A percentile compares a stretch with the other conserved stretches of the same genome.
These are phyloP conservation scores for Pharus latifolius DNA, from an alignment of 176 grass and related monocot species.

Conservation along the genomic window DNA sequence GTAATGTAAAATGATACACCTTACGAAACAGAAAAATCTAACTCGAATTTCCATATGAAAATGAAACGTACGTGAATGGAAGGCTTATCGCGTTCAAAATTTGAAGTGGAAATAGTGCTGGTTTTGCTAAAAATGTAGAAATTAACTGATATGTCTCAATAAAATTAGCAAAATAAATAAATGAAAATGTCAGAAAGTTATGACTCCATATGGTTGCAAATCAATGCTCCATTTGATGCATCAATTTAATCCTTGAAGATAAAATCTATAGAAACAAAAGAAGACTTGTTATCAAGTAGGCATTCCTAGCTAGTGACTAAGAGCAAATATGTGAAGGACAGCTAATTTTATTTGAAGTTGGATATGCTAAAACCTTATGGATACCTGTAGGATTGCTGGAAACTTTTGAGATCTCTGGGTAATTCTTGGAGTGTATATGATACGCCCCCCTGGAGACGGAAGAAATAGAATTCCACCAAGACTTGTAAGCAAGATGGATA, in stretches of 20 bases:
- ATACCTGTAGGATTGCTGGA: not conserved
- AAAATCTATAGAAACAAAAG: not conserved
- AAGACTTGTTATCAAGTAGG: too few relatives aligned
- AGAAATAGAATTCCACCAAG: too few relatives aligned
- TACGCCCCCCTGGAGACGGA: not conserved
- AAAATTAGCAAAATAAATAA: too few relatives aligned
- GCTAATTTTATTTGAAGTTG: not conserved
- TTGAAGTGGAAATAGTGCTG: too few relatives aligned
- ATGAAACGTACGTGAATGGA: too few relatives aligned
- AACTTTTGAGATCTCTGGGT: not conserved
- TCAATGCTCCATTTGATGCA: not conserved
- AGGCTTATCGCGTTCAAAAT: too few relatives aligned
- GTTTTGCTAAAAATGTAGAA: too few relatives aligned
- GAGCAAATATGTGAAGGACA: not conserved
- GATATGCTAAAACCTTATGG: not conserved
- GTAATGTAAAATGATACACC: too few relatives aligned
- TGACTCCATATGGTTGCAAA: not conserved
- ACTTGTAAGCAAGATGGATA: not conserved
- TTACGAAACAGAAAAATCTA: too few relatives aligned
- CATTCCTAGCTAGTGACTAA: not conserved
- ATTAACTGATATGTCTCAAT: too few relatives aligned
- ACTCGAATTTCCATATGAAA: too few relatives aligned
- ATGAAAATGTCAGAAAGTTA: constrained; percentile 3
- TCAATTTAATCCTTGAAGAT: not conserved
- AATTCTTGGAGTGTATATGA: not conserved